Evolutionary conservation across 192 early-diverging fungal species (phyloP), one percentile per base, ranked within the genome.

Genomic region (Entrophospora sp.): DNA sequence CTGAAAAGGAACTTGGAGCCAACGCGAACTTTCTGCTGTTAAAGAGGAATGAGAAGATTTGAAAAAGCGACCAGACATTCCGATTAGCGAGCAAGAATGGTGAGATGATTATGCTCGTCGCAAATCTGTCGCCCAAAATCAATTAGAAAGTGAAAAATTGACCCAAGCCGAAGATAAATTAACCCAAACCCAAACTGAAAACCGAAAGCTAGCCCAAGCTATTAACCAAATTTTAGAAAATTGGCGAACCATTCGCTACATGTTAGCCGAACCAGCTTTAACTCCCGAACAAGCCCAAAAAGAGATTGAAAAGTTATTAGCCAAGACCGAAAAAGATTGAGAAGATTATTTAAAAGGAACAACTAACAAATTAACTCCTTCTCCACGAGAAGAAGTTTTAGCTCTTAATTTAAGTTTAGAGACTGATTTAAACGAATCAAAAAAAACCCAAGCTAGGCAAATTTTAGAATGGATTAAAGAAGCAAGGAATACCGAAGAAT

Each of bases 391-490:
- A 20, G 7, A 14, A 10, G 6, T 40, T 6, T 9, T 22, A 10
- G 48, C 5, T 49, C 5, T 7, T 7, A 24, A 49, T 7, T 22
- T 49, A 22, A n/a, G 6, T n/a, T 49, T 49, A 14, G 48, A 49
- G 18, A 10, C 18, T 10, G 24, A 24, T n/a, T 10, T 49, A 10
- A 10, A 49, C 24, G 7, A 5, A 14, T 6, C 5, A 10, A 49
- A 49, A 49, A 22, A 49, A 49, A 7, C 48, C 24, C 5, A 24
- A 49, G 24, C 24, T 22, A 9, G 24, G 6, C 48, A 49, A 49
- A n/a, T 49, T 49, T 49, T 49, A 49, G 48, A 49, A 49, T 49
- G 48, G 18, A 49, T 49, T 22, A 49, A 49, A 49, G 48, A 49
- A 49, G 48, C 48, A 5, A 5, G 24, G 6, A 24, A 49, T 20